These are phyloP conservation scores for Colletotrichum costaricense DNA, from an alignment of 2,329 filamentous ascomycete species.

Conservation along the genomic window DNA sequence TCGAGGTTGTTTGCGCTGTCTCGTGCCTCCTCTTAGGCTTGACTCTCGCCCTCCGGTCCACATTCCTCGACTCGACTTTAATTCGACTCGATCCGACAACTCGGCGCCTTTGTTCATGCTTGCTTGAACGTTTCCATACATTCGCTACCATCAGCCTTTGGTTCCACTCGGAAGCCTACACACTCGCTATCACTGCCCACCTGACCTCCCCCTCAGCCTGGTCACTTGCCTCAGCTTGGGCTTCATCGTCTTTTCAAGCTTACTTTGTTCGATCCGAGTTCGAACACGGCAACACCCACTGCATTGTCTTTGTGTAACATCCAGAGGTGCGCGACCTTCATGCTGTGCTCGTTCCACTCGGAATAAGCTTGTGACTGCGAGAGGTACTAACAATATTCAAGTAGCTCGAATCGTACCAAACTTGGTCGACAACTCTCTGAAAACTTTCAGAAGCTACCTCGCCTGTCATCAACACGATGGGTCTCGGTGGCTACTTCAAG, in stretches of 20 bases:
- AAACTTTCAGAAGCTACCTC: neutral
- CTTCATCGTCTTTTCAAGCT: neutral
- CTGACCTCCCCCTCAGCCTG: neutral
- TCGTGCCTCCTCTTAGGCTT: conserved; percentile 27
- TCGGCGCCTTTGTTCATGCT: conserved; percentile 22
- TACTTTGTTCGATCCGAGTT: neutral
- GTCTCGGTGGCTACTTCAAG: conserved; percentile 72
- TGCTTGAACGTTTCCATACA: conserved; percentile 14
- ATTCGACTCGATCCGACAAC: conserved; percentile 24
- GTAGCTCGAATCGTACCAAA: neutral
- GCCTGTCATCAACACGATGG: conserved; percentile 59
- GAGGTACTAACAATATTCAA: neutral
- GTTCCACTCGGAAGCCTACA: conserved; percentile 32
- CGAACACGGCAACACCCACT: neutral
- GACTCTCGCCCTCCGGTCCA: conserved; percentile 17
- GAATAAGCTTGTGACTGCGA: neutral
- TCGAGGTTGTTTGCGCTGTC: conserved; percentile 21
- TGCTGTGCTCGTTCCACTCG: neutral
- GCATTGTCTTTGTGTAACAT: conserved; percentile 7
- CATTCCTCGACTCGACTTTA: conserved; percentile 18
- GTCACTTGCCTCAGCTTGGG: neutral
- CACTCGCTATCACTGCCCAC: conserved; percentile 18
- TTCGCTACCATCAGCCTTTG: conserved; percentile 17
- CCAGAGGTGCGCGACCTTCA: neutral
- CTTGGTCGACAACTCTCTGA: neutral